A percentile compares a stretch with the other conserved stretches of the same genome.
Conservation (phyloP, 2,329 filamentous ascomycete genomes). For the Penicillium sp. region DNA sequence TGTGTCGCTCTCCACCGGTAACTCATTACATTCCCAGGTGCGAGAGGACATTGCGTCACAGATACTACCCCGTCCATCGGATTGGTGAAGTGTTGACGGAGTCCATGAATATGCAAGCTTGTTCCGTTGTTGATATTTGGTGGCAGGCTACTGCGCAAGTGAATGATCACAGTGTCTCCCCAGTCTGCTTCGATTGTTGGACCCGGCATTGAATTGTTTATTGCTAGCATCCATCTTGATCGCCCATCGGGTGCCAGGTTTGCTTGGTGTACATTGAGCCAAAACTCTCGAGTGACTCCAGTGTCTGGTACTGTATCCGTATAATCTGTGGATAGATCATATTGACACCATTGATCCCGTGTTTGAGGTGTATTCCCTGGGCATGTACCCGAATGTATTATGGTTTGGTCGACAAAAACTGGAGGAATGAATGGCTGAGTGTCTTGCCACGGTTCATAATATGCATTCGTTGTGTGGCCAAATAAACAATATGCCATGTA, state of each 20-base stretch:
- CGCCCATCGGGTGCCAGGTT: slow-evolving; percentile 32
- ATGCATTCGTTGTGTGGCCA: background rate
- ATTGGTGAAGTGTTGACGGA: slow-evolving; percentile 27
- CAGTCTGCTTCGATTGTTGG: slow-evolving; percentile 37
- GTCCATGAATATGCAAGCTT: slow-evolving; percentile 37
- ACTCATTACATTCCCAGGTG: slow-evolving; percentile 36
- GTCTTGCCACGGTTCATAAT: background rate
- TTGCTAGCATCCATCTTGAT: slow-evolving; percentile 23
- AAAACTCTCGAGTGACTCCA: slow-evolving; percentile 32
- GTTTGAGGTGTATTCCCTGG: slow-evolving; percentile 11
- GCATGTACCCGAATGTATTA: background rate
- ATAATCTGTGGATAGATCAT: slow-evolving; percentile 19
- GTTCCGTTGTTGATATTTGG: slow-evolving; percentile 25
- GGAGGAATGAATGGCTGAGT: background rate
- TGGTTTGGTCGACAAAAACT: background rate
- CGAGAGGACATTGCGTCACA: slow-evolving; percentile 42
- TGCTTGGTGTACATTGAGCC: slow-evolving; percentile 27
- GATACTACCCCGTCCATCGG: slow-evolving; percentile 33
- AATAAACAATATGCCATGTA: background rate
- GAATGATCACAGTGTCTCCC: slow-evolving; percentile 33
- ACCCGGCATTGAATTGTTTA: slow-evolving; percentile 37
- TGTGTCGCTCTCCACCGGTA: slow-evolving; percentile 40
- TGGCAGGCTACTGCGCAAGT: slow-evolving; percentile 28
- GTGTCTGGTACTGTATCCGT: slow-evolving; percentile 18
- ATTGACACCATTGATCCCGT: slow-evolving; percentile 17